phyloP scores from a whole-genome alignment of 805 yeast genomes.

The Candida maesae region DNA sequence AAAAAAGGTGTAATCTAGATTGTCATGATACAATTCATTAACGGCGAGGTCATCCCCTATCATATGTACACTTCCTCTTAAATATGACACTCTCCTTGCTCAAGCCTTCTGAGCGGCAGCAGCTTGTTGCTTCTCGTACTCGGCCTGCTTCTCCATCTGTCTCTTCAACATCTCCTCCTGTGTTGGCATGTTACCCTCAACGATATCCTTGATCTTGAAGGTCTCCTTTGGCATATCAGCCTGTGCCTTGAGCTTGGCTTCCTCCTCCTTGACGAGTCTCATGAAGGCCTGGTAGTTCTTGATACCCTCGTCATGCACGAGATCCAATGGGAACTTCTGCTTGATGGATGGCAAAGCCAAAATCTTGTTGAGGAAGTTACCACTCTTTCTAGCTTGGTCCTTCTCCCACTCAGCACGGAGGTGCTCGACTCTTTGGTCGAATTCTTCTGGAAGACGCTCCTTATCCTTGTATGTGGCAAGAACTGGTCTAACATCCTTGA shows the following conservation, averaged over 20 bases:
- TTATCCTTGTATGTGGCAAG: constrained; percentile 69
- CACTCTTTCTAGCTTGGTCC: constrained; percentile 44
- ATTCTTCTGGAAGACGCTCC: constrained; percentile 70
- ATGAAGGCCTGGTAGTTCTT: constrained; percentile 80
- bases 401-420: constrained; percentile 69
- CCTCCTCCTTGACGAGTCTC: constrained; percentile 82
- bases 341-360: constrained; percentile 58
- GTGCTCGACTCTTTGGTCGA: constrained; percentile 67
- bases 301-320: constrained; percentile 89
- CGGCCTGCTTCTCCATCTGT: constrained; percentile 40
- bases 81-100: background rate
- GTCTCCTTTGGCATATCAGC: constrained; percentile 80
- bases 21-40: background rate
- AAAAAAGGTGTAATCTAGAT: background rate
- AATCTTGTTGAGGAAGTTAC: constrained; percentile 53
- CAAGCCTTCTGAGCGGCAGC: constrained; percentile 1
- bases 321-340: constrained; percentile 67
- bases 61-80: background rate
- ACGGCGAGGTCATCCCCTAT: background rate
- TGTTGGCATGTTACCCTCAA: constrained; percentile 77
- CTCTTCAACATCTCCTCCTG: constrained; percentile 57
- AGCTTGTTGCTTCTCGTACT: constrained; percentile 27
- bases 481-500: constrained; percentile 87
- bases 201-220: constrained; percentile 77
- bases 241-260: constrained; percentile 53